These are phyloP conservation scores for Pseudogymnoascus sp. DNA, from an alignment of 2,329 filamentous ascomycete genomes.

Conservation along the genomic window DNA sequence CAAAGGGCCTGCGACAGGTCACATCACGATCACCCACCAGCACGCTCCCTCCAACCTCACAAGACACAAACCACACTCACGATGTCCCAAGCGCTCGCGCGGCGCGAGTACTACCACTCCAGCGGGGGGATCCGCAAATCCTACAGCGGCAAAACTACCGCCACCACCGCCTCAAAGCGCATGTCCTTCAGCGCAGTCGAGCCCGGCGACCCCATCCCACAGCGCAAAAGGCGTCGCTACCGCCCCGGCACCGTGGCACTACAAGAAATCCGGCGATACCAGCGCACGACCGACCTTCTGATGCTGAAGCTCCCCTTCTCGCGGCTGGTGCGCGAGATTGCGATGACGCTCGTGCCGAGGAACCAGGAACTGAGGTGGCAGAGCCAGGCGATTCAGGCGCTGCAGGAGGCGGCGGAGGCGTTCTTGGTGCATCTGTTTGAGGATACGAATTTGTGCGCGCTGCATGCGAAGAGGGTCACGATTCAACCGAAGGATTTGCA, in stretches of 20 bases:
- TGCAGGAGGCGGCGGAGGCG: constrained; percentile 94
- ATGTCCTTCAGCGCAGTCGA: constrained; percentile 3
- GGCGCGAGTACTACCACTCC: background rate
- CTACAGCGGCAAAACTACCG: background rate
- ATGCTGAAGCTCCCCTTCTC: constrained; percentile 75
- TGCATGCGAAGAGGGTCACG: constrained; percentile 93
- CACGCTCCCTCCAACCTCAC: background rate
- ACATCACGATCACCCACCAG: background rate
- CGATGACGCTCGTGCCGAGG: constrained; percentile 52
- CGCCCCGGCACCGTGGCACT: constrained; percentile 77
- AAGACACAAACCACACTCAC: background rate
- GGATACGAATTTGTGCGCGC: constrained; percentile 90
- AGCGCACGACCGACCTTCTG: constrained; percentile 81
- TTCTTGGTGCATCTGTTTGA: constrained; percentile 96
- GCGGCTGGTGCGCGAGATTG: constrained; percentile 71
- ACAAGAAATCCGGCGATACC: constrained; percentile 84
- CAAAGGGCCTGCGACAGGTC: background rate
- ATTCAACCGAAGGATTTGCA: constrained; percentile 99
- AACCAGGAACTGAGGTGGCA: constrained; percentile 83
- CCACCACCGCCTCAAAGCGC: background rate
- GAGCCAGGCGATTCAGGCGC: constrained; percentile 83
- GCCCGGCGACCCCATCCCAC: constrained; percentile 63
- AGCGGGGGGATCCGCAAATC: background rate
- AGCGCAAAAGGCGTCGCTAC: constrained; percentile 56
- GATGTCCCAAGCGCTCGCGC: background rate